phyloP scores from a whole-genome alignment of 768 basidiomycete genomes.

The Psilocybe cyanescens region DNA sequence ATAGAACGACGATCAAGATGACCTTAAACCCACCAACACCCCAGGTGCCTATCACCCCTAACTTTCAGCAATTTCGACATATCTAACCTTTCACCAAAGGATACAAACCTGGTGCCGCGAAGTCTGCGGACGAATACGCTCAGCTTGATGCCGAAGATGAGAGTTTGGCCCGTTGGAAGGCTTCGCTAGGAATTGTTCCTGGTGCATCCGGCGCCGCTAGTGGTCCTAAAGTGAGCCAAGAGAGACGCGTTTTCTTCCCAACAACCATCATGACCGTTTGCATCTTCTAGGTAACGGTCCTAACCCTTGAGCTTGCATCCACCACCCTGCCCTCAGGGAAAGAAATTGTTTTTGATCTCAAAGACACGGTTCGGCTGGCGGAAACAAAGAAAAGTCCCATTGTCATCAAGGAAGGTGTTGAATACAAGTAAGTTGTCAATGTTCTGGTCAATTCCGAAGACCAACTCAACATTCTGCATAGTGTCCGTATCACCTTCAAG shows the following conservation, averaged over 20 bases:
- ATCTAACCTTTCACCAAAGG: conserved; percentile 44
- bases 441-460: background rate
- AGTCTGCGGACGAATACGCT: conserved; percentile 82
- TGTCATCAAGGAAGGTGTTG: conserved; percentile 80
- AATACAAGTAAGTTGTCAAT: conserved; percentile 74
- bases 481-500: conserved; percentile 81
- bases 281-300: conserved; percentile 59
- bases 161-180: conserved; percentile 95
- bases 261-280: conserved; percentile 9
- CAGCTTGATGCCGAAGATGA: conserved; percentile 89
- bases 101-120: conserved; percentile 72
- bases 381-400: conserved; percentile 80
- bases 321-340: conserved; percentile 64
- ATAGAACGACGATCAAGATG: conserved; percentile 69
- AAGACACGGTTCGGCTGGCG: conserved; percentile 45
- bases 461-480: conserved; percentile 28
- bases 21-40: conserved; percentile 68
- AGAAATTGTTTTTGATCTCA: conserved; percentile 70
- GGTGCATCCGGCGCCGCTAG: conserved; percentile 40
- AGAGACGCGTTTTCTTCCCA: conserved; percentile 11
- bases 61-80: conserved; percentile 5
- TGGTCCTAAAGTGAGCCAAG: conserved; percentile 66
- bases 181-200: conserved; percentile 82
- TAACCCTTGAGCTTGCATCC: conserved; percentile 83
- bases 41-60: conserved; percentile 50